Conservation (phyloP, 2,329 filamentous ascomycete species). For the Fonsecaea nubica region DNA sequence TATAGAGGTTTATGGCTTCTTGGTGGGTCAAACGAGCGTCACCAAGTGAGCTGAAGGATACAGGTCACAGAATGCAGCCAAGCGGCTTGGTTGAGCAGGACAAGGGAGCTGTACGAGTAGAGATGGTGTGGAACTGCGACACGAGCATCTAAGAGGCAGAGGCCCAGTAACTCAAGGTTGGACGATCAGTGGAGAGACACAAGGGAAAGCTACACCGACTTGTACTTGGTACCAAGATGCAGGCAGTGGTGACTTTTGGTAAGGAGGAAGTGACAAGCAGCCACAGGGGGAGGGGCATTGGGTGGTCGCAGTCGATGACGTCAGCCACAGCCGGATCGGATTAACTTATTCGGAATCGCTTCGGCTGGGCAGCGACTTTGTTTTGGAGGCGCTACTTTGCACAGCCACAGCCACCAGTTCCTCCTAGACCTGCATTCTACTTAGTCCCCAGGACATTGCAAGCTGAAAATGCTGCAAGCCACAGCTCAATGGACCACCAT, state of each 20-base stretch:
- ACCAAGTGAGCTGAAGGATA: not conserved
- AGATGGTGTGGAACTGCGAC: not conserved
- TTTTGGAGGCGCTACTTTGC: not conserved
- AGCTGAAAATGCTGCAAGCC: slow-evolving; percentile 15
- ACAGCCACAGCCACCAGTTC: not conserved
- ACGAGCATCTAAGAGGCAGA: not conserved
- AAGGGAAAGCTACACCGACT: not conserved
- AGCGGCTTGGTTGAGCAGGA: slow-evolving; percentile 9
- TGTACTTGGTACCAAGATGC: not conserved
- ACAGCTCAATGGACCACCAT: not conserved
- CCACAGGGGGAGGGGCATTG: not conserved
- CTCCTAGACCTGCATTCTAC: not conserved
- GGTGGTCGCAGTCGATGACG: slow-evolving; percentile 3
- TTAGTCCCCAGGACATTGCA: not conserved
- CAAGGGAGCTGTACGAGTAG: not conserved
- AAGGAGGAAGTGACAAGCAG: not conserved
- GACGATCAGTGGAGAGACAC: not conserved
- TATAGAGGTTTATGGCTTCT: slow-evolving; percentile 1
- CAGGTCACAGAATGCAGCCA: slow-evolving; percentile 11
- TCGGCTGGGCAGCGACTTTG: not conserved
- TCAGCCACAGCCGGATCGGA: slow-evolving; percentile 18
- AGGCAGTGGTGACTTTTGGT: not conserved
- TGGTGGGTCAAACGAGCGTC: slow-evolving; percentile 13
- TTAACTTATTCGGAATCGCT: slow-evolving; percentile 1
- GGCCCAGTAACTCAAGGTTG: not conserved